Conservation (phyloP, 1,139 yeast species). For the Barnettozyma hawaiiensis region DNA sequence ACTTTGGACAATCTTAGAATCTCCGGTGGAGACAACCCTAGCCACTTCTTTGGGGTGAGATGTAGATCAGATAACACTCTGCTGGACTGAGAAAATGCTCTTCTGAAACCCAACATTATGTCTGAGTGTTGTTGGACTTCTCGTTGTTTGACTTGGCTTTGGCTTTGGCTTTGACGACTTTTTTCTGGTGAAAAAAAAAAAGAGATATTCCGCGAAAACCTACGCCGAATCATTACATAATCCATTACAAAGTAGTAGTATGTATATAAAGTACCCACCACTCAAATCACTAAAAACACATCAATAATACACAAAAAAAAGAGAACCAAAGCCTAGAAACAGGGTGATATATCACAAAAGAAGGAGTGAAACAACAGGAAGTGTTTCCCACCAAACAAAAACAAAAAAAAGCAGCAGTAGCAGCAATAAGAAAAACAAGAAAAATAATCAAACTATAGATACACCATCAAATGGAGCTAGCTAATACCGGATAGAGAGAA, state of each 20-base stretch:
- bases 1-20: conserved; percentile 56
- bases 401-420: no score
- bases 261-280: neutral
- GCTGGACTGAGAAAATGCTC: conserved; percentile 13
- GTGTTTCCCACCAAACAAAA: no score
- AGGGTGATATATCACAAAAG: neutral
- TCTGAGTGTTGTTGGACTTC: no score
- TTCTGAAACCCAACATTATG: conserved; percentile 12
- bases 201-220: no score
- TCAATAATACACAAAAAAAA: neutral
- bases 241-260: neutral
- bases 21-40: conserved; percentile 57
- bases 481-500: no score
- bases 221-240: neutral
- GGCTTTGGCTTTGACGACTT: neutral
- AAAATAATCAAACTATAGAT: no score
- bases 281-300: neutral
- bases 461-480: no score
- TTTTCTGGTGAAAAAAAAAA: neutral
- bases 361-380: neutral
- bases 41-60: conserved; percentile 58
- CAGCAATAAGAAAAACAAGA: no score
- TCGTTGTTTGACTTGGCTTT: neutral
- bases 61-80: conserved; percentile 14
- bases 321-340: neutral